Base-by-base conservation (phyloP, 139 green algal genomes). In the Micromonas pusilla region DNA sequence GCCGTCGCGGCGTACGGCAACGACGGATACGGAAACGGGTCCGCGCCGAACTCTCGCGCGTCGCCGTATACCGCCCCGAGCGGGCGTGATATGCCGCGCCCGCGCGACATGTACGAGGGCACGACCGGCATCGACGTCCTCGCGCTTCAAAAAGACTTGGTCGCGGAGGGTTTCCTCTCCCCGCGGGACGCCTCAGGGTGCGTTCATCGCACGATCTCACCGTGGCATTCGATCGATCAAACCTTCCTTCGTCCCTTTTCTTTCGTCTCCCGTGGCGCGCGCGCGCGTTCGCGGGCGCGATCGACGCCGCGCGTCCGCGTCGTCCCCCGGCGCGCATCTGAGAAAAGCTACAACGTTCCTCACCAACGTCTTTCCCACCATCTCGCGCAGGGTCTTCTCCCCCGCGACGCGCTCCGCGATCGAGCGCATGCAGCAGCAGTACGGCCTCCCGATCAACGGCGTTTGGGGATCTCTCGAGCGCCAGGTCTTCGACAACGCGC, bases 381-480 rank as follows among this genome's bases (percentile, higher is more conserved):
- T 34, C 28, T 25, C 28, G 30, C 37, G 36, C 36, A 75, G 68
- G 25, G 20, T 34, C 21, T 75, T 64, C 37, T 21, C 36, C 37
- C 34, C 19, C 2, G 23, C 21, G 5, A 75, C 68, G 37, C n/a
- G 20, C 23, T 19, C n/a, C 19, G 36, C 68, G 21, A 26, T 75
- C 13, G 21, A 60, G 68, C 60, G n/a, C 34, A n/a, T 75, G 37
- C 68, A 75, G 68, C 31, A 38, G 38, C 68, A 39, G 68, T 75
- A 38, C 68, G 68, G 68, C 31, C 30, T 75, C 21, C 68, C 68
- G 21, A 36, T 39, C 26, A 75, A 30, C 37, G 68, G 68, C 21
- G 23, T 33, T 16, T 75, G 68, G 68, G 38, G 37, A 4, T 6
- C 23, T 2, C 30, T 75, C 34, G 68, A 75, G 30, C 37, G 68